Base-by-base conservation (phyloP, 1,284 basidiomycete genomes). In the Sporisorium graminicola region DNA sequence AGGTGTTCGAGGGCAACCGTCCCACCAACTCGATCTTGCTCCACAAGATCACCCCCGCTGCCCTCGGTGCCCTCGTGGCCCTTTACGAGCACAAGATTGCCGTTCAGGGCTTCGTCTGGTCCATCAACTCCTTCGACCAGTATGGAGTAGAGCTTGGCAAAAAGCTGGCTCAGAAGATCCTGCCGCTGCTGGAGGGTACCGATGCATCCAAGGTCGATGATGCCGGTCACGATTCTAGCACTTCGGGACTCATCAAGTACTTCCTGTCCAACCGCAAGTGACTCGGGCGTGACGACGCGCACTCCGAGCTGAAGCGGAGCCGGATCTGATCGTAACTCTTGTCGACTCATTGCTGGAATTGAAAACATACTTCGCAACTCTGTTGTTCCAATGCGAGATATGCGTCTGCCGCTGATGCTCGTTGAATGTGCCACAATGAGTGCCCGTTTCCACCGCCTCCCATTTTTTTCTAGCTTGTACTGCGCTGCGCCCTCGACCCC, bases 61-160 rank as follows among this genome's bases (percentile, higher is more conserved):
- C 92, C 7, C 91, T 98, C 33, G 95, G 93, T 88, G 92, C 94
- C 1, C 88, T 96, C 56, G 92, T 96, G 82, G 93, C 92, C n/a
- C 84, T 96, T 77, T 96, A 96, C 86, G 96, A 99, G 88, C 96
- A 99, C 90, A 99, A 99, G 90, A 98, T 99, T 86, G 97, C 98
- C 87, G 92, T 93, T 0, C 97, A 99, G 87, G 96, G 96, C 84
- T 92, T 93, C 55, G 90, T 98, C 74, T 98, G 95, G 95, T 93
- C 94, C 51, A 97, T 99, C 89, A 99, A 99, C 89, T 96, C 94
- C 12, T 99, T 93, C 86, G 88, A 88, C 81, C 88, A 89, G 84
- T 87, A 87, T 86, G 94, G 81, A 42, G 80, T 82, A 9, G 79
- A 82, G 87, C 92, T 98, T 56, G 96, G 95, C 74, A 98, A 98